A percentile compares a stretch with the other conserved stretches of the same genome.
phyloP scores from a whole-genome alignment of 1,139 yeast genomes.

The Saccharomyces hybrid region DNA sequence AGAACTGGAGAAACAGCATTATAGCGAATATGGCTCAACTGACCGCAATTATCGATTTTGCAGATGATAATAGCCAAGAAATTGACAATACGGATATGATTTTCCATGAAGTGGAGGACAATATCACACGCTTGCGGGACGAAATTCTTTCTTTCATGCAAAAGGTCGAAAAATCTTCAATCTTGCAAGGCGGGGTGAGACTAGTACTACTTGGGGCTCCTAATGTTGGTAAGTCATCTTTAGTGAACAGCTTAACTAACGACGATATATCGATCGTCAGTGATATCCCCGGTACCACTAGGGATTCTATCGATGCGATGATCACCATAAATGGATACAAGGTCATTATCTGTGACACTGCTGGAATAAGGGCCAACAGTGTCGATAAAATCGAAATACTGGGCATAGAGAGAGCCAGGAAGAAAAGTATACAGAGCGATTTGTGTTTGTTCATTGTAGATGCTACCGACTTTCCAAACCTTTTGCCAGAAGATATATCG shows the following conservation, averaged over 20 bases:
- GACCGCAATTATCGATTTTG: slow-evolving; percentile 88
- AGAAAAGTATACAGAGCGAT: slow-evolving; percentile 52
- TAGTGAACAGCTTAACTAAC: slow-evolving; percentile 66
- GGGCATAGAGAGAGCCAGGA: slow-evolving; percentile 74
- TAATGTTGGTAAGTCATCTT: slow-evolving; percentile 90
- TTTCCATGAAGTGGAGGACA: slow-evolving; percentile 38
- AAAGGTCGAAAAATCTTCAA: slow-evolving; percentile 51
- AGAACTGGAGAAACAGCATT: slow-evolving; percentile 59
- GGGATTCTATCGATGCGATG: slow-evolving; percentile 80
- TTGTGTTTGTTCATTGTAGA: slow-evolving; percentile 48
- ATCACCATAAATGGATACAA: slow-evolving; percentile 79
- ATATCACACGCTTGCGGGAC: slow-evolving; percentile 36
- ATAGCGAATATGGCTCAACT: slow-evolving; percentile 63
- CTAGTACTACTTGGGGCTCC: slow-evolving; percentile 83
- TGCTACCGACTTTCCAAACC: slow-evolving; percentile 10
- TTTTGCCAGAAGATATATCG: background rate
- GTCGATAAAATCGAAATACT: slow-evolving; percentile 64
- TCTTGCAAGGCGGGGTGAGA: slow-evolving; percentile 66
- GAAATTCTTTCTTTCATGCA: slow-evolving; percentile 46
- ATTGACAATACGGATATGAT: slow-evolving; percentile 43
- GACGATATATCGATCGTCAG: slow-evolving; percentile 90
- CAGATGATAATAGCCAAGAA: slow-evolving; percentile 85
- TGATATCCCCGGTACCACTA: slow-evolving; percentile 85
- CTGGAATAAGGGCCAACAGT: slow-evolving; percentile 62
- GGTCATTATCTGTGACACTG: slow-evolving; percentile 83